phyloP scores from a whole-genome alignment of 176 grass and related monocot species.

The Lolium perenne region DNA sequence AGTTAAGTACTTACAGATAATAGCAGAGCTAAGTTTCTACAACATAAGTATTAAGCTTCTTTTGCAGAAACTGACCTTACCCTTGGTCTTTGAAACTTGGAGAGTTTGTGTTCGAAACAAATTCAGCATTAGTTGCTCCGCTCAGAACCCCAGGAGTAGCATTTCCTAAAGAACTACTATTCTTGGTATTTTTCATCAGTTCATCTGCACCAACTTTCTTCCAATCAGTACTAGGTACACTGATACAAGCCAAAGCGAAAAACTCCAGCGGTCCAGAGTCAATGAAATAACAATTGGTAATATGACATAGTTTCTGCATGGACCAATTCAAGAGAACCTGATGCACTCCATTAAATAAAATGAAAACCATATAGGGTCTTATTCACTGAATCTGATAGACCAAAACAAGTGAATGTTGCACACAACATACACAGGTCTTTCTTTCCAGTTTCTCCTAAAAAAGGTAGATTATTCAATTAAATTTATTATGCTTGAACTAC shows the following conservation, averaged over 20 bases:
- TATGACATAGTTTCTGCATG: constrained; percentile 29
- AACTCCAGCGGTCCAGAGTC: constrained; percentile 19
- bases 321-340: constrained; percentile 33
- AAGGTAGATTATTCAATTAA: constrained; percentile 51
- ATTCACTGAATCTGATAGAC: constrained; percentile 43
- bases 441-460: constrained; percentile 47
- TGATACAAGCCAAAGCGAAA: constrained; percentile 33
- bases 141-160: constrained; percentile 53
- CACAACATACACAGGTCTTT: constrained; percentile 40
- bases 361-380: constrained; percentile 26
- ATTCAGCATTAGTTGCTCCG: constrained; percentile 50
- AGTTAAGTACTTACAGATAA: constrained; percentile 8
- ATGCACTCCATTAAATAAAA: background rate
- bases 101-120: constrained; percentile 49
- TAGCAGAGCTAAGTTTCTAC: background rate
- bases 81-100: constrained; percentile 54
- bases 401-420: constrained; percentile 33
- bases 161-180: constrained; percentile 59
- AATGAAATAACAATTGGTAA: constrained; percentile 26
- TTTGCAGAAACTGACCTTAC: constrained; percentile 84
- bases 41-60: constrained; percentile 32
- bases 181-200: constrained; percentile 44
- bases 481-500: constrained; percentile 62
- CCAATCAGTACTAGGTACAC: constrained; percentile 62
- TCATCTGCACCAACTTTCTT: constrained; percentile 89